A percentile compares a stretch with the other conserved stretches of the same genome.
phyloP scores from a whole-genome alignment of 23 red algal genomes.

The Chondrus crispus region DNA sequence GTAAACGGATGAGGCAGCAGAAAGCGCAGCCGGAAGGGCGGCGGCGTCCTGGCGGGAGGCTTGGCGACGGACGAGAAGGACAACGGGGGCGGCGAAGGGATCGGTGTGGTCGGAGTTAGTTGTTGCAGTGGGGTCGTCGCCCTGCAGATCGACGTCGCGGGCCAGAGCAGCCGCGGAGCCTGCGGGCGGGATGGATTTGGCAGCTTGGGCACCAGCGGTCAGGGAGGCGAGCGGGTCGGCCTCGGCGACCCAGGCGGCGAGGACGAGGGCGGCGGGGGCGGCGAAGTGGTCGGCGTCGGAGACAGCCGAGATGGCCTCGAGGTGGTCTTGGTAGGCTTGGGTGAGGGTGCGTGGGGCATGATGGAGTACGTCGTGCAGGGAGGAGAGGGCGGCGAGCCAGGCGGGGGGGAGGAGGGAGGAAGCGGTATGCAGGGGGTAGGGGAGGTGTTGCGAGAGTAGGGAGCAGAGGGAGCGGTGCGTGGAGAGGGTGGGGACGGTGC shows the following conservation, averaged over 20 bases:
- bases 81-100: not conserved
- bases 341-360: not conserved
- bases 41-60: constrained; percentile 10
- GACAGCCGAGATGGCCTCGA: not conserved
- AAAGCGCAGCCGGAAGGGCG: not conserved
- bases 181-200: too few species aligned
- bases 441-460: not conserved
- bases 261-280: not conserved
- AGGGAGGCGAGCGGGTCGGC: not conserved
- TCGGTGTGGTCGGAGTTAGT: not conserved
- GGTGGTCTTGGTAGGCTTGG: not conserved
- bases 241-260: not conserved
- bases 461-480: not conserved
- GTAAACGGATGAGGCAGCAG: not conserved
- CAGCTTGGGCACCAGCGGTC: too few species aligned
- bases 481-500: not conserved
- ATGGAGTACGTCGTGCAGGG: not conserved
- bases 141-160: not conserved
- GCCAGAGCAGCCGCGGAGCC: not conserved
- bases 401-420: not conserved
- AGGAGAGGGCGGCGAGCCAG: not conserved
- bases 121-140: too few species aligned
- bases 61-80: not conserved
- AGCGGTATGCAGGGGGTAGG: not conserved
- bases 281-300: not conserved